A percentile compares a stretch with the other conserved stretches of the same genome.
These are phyloP conservation scores for Tricholomella constricta DNA, from an alignment of 768 basidiomycete species.

Conservation along the genomic window DNA sequence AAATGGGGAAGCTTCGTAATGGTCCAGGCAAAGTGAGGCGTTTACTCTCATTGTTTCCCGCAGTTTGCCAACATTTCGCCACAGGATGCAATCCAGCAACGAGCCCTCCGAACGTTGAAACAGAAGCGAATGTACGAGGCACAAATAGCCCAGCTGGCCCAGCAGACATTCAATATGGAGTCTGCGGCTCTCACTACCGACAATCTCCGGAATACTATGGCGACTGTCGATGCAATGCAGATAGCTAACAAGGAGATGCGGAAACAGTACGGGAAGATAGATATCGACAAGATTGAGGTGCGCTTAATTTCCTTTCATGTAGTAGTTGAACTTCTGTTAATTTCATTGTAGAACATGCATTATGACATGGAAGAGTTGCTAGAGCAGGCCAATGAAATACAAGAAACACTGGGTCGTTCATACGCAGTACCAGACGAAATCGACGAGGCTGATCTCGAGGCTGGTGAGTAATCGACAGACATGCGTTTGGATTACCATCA, in stretches of 20 bases:
- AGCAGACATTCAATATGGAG: constrained; percentile 99
- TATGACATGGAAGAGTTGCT: constrained; percentile 98
- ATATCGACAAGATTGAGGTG: constrained; percentile 98
- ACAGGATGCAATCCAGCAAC: constrained; percentile 88
- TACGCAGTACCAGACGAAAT: constrained; percentile 98
- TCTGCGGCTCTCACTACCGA: constrained; percentile 95
- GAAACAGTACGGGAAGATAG: constrained; percentile 96
- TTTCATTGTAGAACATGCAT: constrained; percentile 72
- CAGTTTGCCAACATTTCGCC: not conserved
- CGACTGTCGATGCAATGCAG: constrained; percentile 96
- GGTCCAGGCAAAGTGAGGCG: constrained; percentile 88
- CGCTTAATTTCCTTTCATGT: constrained; percentile 20
- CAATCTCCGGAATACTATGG: constrained; percentile 98
- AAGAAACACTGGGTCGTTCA: constrained; percentile 89
- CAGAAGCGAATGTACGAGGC: constrained; percentile 97
- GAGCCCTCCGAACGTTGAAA: constrained; percentile 90
- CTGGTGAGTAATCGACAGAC: constrained; percentile 54
- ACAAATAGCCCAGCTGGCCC: constrained; percentile 86
- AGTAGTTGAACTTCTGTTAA: not conserved
- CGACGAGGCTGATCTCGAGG: constrained; percentile 96
- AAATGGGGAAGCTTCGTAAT: constrained; percentile 90
- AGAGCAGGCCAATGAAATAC: constrained; percentile 97
- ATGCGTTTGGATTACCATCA: not conserved
- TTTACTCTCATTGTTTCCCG: not conserved
- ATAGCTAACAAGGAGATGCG: constrained; percentile 93